Conservation (phyloP, 805 yeast genomes). For the Metschnikowia kofuensis region DNA sequence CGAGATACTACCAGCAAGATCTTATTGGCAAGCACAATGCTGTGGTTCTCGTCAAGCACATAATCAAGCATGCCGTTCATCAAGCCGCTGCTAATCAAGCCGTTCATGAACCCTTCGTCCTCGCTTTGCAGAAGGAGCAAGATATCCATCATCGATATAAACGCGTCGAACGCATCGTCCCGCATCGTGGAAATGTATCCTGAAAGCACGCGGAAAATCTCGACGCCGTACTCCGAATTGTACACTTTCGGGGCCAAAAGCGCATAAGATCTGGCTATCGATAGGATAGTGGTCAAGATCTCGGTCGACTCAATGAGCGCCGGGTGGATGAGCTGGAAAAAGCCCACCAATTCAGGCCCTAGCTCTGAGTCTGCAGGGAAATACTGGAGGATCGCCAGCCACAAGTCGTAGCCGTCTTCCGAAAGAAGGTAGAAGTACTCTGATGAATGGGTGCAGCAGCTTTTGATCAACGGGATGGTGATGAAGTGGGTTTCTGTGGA, state of each 20-base stretch:
- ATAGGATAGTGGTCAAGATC: constrained; percentile 59
- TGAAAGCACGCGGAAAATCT: constrained; percentile 48
- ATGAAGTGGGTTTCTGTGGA: constrained; percentile 50
- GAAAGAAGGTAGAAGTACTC: constrained; percentile 52
- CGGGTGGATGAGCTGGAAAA: constrained; percentile 51
- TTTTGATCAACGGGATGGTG: constrained; percentile 61
- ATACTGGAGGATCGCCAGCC: constrained; percentile 69
- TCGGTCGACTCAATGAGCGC: constrained; percentile 74
- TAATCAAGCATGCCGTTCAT: constrained; percentile 41
- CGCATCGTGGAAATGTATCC: constrained; percentile 59
- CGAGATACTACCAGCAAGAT: constrained; percentile 37
- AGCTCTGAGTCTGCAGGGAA: constrained; percentile 42
- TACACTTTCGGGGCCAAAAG: constrained; percentile 46
- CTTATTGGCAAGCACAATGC: constrained; percentile 39
- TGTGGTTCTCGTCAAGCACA: constrained; percentile 41
- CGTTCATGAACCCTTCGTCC: constrained; percentile 26
- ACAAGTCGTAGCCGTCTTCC: constrained; percentile 85
- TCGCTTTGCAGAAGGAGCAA: constrained; percentile 32
- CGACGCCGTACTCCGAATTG: constrained; percentile 31
- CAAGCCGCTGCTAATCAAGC: constrained; percentile 43
- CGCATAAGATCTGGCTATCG: constrained; percentile 61
- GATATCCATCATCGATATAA: constrained; percentile 54
- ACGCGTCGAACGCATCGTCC: constrained; percentile 63
- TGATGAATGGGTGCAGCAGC: constrained; percentile 53
- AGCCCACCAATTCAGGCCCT: constrained; percentile 37